Percentiles rank a stretch among this genome's conserved stretches.
Evolutionary conservation across 2,329 filamentous ascomycete genomes (phyloP).

Genomic region (Pseudogymnoascus sp.): DNA sequence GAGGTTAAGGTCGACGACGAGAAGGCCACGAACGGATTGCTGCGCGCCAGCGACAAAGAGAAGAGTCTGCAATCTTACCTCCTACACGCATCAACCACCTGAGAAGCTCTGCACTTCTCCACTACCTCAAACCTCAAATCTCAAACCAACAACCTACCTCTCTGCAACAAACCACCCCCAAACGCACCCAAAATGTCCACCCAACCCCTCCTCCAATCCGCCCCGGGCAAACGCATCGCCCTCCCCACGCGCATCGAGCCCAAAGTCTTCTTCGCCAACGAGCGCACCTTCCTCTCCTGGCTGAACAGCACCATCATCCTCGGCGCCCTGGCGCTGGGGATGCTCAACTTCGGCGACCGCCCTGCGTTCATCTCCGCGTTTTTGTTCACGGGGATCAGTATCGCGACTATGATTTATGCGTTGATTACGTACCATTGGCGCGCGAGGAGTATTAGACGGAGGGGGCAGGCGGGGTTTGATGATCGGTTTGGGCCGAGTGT

Average conservation of each 20-base stretch:
- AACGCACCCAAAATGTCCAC: conserved; percentile 64
- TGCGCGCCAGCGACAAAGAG: no score
- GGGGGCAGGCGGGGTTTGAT: conserved; percentile 93
- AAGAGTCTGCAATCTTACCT: no score
- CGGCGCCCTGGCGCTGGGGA: conserved; percentile 88
- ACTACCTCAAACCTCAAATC: conserved; percentile 1
- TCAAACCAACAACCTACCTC: background rate
- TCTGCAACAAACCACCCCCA: background rate
- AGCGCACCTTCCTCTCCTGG: conserved; percentile 98
- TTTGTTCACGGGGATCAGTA: conserved; percentile 87
- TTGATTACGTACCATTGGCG: conserved; percentile 95
- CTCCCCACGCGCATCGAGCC: conserved; percentile 96
- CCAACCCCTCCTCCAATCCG: conserved; percentile 90
- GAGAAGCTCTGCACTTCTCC: background rate
- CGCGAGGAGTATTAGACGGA: conserved; percentile 80
- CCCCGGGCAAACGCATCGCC: conserved; percentile 94
- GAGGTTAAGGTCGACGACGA: background rate
- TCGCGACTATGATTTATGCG: conserved; percentile 93
- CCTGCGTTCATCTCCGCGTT: conserved; percentile 90
- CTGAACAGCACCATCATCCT: conserved; percentile 99
- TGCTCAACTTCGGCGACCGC: conserved; percentile 95
- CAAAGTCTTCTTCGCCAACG: conserved; percentile 99
- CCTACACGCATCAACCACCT: no score
- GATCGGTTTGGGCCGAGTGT: conserved; percentile 92
- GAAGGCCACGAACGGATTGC: no score